A percentile compares a stretch with the other conserved stretches of the same genome.
Evolutionary conservation across 805 yeast species (phyloP).

Genomic region (Candida sakaeoensis): DNA sequence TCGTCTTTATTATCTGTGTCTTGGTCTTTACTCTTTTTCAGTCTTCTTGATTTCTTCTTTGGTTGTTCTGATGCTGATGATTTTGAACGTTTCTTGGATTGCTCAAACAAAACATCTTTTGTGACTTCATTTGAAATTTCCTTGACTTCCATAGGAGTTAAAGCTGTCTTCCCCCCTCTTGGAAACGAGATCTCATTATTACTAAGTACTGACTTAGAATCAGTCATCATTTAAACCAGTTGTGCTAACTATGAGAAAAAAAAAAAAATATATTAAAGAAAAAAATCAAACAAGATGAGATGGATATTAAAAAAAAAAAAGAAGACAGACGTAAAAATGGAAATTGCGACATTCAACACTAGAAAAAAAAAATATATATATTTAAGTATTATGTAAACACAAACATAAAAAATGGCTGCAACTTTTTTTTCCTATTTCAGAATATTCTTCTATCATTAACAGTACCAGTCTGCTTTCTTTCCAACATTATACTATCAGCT

Average conservation of each 20-base stretch:
- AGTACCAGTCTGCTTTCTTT: constrained; percentile 17
- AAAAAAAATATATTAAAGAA: neutral
- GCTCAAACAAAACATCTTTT: constrained; percentile 76
- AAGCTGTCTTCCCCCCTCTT: constrained; percentile 88
- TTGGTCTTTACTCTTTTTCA: constrained; percentile 17
- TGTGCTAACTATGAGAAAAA: too few relatives aligned
- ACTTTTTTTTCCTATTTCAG: constrained; percentile 2
- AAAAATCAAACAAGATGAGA: constrained; percentile 2
- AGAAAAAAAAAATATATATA: neutral
- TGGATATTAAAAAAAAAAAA: neutral
- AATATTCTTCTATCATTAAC: constrained; percentile 19
- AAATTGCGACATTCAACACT: neutral
- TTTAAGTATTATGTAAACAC: neutral
- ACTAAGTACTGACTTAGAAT: constrained; percentile 26
- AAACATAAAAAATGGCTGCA: too few relatives aligned
- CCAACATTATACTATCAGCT: constrained; percentile 35
- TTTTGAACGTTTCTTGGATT: constrained; percentile 34
- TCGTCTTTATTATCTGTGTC: constrained; percentile 18
- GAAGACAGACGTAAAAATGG: neutral
- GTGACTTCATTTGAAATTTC: constrained; percentile 92
- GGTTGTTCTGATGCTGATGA: constrained; percentile 23
- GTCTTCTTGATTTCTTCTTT: constrained; percentile 21
- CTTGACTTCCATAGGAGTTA: constrained; percentile 86
- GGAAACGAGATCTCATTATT: constrained; percentile 70
- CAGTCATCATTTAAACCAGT: constrained; percentile 14